Evolutionary conservation across 2,329 filamentous ascomycete species (phyloP).

Genomic region (Harringtonia aguacate): DNA sequence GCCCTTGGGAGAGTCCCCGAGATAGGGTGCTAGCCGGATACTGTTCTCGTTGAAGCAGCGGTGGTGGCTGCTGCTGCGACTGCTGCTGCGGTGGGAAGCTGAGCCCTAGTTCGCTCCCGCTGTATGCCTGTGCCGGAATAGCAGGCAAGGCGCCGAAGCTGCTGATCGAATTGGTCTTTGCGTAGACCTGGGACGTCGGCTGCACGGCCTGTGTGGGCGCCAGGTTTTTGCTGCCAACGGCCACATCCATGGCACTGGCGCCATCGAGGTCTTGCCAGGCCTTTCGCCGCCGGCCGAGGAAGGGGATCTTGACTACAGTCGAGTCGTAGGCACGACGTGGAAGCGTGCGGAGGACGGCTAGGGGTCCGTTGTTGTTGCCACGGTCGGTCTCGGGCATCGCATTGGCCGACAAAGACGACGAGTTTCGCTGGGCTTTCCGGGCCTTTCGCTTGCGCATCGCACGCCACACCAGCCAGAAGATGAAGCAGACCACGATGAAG

Average conservation of each 20-base stretch:
- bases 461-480: slow-evolving; percentile 34
- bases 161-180: not conserved
- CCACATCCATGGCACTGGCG: not conserved
- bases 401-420: too few species aligned
- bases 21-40: too few species aligned
- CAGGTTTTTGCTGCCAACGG: slow-evolving; percentile 1
- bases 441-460: slow-evolving; percentile 22
- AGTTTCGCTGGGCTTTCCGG: slow-evolving; percentile 4
- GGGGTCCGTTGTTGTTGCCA: slow-evolving; percentile 7
- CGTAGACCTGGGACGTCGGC: not conserved
- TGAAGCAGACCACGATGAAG: slow-evolving; percentile 32
- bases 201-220: not conserved
- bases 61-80: too few species aligned
- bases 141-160: not conserved
- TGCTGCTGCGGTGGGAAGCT: too few species aligned
- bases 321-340: slow-evolving; percentile 5
- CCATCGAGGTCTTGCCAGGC: slow-evolving; percentile 21
- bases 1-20: too few species aligned
- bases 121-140: not conserved
- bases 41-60: too few species aligned
- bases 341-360: not conserved
- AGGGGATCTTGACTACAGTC: slow-evolving; percentile 23
- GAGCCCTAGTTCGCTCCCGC: not conserved
- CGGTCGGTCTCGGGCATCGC: slow-evolving; percentile 5
- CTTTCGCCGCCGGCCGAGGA: slow-evolving; percentile 17